Evolutionary conservation across 2,329 filamentous ascomycete genomes (phyloP).

Genomic region (Verticillium nubilum): DNA sequence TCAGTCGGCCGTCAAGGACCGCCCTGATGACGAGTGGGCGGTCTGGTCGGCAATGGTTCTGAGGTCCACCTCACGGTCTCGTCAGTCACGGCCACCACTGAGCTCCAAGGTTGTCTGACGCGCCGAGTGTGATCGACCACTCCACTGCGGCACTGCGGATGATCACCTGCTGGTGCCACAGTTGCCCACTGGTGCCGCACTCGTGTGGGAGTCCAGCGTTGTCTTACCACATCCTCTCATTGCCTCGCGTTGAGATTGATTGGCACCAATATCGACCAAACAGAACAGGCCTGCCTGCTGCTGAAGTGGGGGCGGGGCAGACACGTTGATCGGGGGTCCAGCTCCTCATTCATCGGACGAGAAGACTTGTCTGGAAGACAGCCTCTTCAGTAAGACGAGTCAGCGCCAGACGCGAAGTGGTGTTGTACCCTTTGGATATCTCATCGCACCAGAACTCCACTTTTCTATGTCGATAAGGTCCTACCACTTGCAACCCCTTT

Average conservation of each 20-base stretch:
- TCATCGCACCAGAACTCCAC: neutral
- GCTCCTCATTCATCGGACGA: neutral
- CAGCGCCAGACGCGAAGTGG: neutral
- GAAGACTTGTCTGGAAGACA: neutral
- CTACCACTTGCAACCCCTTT: neutral
- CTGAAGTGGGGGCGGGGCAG: neutral
- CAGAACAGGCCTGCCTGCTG: neutral
- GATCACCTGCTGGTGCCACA: conserved; percentile 9
- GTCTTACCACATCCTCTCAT: neutral
- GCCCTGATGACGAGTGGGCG: neutral
- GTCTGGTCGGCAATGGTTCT: neutral
- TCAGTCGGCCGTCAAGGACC: neutral
- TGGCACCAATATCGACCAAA: neutral
- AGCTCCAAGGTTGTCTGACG: neutral
- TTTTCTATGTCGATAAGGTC: neutral
- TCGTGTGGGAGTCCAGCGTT: neutral
- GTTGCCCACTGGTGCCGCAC: conserved; percentile 6
- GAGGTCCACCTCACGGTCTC: neutral
- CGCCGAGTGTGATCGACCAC: neutral
- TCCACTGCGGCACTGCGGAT: conserved; percentile 7
- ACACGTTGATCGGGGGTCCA: neutral
- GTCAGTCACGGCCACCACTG: neutral
- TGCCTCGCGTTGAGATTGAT: neutral
- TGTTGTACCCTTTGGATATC: neutral
- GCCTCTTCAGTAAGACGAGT: neutral